Evolutionary conservation across 1,139 yeast genomes (phyloP).

Genomic region (Taphrina flavorubra): DNA sequence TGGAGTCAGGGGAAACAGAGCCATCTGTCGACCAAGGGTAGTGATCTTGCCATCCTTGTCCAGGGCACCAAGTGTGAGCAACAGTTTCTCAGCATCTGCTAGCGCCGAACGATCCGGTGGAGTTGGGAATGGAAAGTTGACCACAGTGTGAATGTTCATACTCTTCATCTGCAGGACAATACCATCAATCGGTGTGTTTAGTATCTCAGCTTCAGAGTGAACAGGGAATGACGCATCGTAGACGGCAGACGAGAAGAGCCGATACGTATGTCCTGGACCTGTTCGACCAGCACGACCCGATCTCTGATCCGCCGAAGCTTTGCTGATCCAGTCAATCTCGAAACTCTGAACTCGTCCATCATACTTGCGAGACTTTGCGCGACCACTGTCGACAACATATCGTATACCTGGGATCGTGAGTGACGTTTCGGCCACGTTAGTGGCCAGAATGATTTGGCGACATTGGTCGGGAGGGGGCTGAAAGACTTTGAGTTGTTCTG

Average conservation of each 20-base stretch:
- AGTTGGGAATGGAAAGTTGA: constrained; percentile 96
- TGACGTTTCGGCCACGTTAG: constrained; percentile 97
- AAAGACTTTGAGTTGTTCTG: constrained; percentile 93
- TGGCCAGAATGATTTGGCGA: constrained; percentile 89
- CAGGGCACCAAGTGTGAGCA: constrained; percentile 80
- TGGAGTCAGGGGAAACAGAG: constrained; percentile 90
- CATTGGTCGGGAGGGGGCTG: constrained; percentile 82
- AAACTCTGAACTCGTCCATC: constrained; percentile 89
- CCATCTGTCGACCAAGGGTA: constrained; percentile 81
- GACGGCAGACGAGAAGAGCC: constrained; percentile 93
- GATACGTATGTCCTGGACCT: constrained; percentile 97
- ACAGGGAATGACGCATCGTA: constrained; percentile 83
- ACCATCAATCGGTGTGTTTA: constrained; percentile 95
- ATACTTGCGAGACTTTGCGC: constrained; percentile 84
- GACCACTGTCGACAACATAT: constrained; percentile 94
- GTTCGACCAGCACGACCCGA: constrained; percentile 99
- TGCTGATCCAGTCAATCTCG: constrained; percentile 89
- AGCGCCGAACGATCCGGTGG: constrained; percentile 76
- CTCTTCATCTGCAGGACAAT: constrained; percentile 92
- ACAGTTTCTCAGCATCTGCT: constrained; percentile 67
- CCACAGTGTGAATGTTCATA: constrained; percentile 91
- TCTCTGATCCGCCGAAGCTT: constrained; percentile 95
- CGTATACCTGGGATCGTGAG: constrained; percentile 94
- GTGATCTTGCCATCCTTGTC: constrained; percentile 64
- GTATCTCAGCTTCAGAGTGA: constrained; percentile 85